phyloP scores from a whole-genome alignment of 192 early-diverging fungal genomes.

The Entomortierella beljakovae region DNA sequence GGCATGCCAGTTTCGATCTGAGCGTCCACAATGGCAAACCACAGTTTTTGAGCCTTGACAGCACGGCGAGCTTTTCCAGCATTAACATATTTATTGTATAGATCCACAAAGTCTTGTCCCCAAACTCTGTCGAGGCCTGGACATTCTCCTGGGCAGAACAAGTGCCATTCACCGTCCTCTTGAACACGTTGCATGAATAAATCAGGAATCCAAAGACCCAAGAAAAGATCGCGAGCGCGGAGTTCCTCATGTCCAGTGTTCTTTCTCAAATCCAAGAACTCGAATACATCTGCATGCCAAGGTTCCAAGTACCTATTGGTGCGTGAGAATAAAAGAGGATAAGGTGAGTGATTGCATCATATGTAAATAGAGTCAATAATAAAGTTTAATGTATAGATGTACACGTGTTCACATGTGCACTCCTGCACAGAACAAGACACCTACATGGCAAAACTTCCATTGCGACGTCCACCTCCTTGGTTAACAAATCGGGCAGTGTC shows the following conservation, averaged over 20 bases:
- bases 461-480: conserved; percentile 97
- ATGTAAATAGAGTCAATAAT: not conserved
- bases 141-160: conserved; percentile 95
- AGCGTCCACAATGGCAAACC: conserved; percentile 96
- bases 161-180: conserved; percentile 88
- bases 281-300: conserved; percentile 97
- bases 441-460: conserved; percentile 94
- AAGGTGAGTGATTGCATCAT: not conserved
- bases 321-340: not conserved
- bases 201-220: conserved; percentile 96
- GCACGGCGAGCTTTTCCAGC: conserved; percentile 81
- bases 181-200: conserved; percentile 97
- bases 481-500: conserved; percentile 98
- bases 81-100: conserved; percentile 90
- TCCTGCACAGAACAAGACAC: conserved; percentile 4
- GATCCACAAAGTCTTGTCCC: conserved; percentile 88
- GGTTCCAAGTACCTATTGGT: conserved; percentile 86
- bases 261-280: conserved; percentile 94
- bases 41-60: conserved; percentile 94
- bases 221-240: conserved; percentile 95
- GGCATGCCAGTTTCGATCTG: conserved; percentile 98
- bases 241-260: conserved; percentile 97
- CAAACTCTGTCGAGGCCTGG: conserved; percentile 87
- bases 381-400: too few relatives aligned
- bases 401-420: too few relatives aligned